A percentile compares a stretch with the other conserved stretches of the same genome.
These are phyloP conservation scores for Aspergillus ustus DNA, from an alignment of 2,329 filamentous ascomycete species.

Conservation along the genomic window DNA sequence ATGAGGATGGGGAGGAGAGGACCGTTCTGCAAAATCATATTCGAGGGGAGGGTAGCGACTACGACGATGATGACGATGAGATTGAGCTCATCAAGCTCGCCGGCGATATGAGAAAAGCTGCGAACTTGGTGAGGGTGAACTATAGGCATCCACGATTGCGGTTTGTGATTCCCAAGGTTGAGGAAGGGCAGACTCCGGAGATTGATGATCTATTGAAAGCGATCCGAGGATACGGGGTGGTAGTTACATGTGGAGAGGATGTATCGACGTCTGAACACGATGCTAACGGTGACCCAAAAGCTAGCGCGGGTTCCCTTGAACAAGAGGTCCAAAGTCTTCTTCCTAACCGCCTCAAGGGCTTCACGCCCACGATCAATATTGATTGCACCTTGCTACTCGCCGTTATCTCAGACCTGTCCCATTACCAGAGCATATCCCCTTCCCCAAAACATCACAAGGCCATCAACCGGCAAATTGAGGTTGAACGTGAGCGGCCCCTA, in stretches of 20 bases:
- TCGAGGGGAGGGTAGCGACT: conserved; percentile 43
- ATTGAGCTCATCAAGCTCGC: conserved; percentile 66
- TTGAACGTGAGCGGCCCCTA: conserved; percentile 66
- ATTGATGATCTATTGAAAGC: conserved; percentile 62
- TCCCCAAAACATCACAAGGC: conserved; percentile 62
- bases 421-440: conserved; percentile 52
- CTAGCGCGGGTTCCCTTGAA: conserved; percentile 11
- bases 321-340: conserved; percentile 40
- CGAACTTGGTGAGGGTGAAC: conserved; percentile 59
- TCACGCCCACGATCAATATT: conserved; percentile 52
- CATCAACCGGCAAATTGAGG: conserved; percentile 67
- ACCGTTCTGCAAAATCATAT: conserved; percentile 32
- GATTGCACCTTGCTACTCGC: conserved; percentile 71
- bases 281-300: background rate
- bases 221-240: conserved; percentile 57
- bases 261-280: conserved; percentile 19
- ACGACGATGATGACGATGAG: conserved; percentile 53
- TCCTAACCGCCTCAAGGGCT: conserved; percentile 45
- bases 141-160: conserved; percentile 64
- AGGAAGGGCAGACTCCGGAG: conserved; percentile 54
- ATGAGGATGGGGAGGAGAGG: conserved; percentile 42
- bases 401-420: conserved; percentile 74
- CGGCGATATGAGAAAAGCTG: conserved; percentile 61
- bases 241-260: conserved; percentile 42
- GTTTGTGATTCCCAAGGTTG: conserved; percentile 65